These are phyloP conservation scores for Persicaria tinctoria DNA, from an alignment of 148 eudicot genomes.

Conservation along the genomic window DNA sequence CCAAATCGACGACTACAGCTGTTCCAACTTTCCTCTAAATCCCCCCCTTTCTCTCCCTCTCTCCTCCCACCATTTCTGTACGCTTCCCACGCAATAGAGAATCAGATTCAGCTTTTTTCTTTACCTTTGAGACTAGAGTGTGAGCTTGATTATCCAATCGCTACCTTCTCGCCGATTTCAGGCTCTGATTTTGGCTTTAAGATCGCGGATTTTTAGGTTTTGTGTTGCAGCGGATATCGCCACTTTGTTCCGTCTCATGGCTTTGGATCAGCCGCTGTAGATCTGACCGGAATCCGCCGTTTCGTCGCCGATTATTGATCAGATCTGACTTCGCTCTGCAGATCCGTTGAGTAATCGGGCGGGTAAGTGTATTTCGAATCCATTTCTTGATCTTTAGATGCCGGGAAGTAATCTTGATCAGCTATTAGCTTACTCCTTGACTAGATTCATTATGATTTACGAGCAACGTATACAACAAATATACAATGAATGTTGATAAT, in stretches of 20 bases:
- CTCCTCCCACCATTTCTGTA: not conserved
- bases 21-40: conserved; percentile 4
- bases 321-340: conserved; percentile 19
- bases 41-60: not conserved
- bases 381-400: not conserved
- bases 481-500: conserved; percentile 1
- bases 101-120: not conserved
- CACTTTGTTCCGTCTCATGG: conserved; percentile 7
- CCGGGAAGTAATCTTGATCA: not conserved
- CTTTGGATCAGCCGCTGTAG: conserved; percentile 14
- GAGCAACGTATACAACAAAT: not conserved
- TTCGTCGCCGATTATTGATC: conserved; percentile 13
- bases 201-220: conserved; percentile 7
- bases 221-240: not conserved
- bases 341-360: conserved; percentile 11
- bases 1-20: not conserved
- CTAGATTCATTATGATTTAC: not conserved
- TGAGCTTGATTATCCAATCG: conserved; percentile 3
- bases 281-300: conserved; percentile 14
- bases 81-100: not conserved
- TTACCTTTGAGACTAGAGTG: not conserved
- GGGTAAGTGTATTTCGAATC: not conserved
- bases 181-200: not conserved
- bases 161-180: conserved; percentile 13
- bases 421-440: not conserved